phyloP scores from a whole-genome alignment of 1,284 basidiomycete genomes.

The Puccinia sorghi region DNA sequence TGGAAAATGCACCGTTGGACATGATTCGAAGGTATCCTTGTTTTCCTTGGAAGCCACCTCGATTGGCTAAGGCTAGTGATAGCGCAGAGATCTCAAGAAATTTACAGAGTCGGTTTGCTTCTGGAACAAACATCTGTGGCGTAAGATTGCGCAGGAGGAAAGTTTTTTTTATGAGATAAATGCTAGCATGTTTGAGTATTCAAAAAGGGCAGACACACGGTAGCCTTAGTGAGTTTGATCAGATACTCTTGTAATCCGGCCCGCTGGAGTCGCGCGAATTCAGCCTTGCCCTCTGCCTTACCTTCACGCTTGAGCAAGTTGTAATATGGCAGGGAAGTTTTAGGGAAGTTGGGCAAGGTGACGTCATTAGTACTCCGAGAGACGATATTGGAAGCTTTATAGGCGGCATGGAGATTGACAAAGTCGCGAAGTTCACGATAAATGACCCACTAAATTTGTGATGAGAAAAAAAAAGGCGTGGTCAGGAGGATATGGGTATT shows the following conservation, averaged over 20 bases:
- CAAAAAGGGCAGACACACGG: slow-evolving; percentile 62
- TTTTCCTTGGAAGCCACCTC: slow-evolving; percentile 77
- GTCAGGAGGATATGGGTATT: neutral
- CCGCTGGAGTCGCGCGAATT: slow-evolving; percentile 77
- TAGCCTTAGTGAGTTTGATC: slow-evolving; percentile 80
- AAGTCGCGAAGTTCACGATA: slow-evolving; percentile 95
- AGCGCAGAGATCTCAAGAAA: slow-evolving; percentile 93
- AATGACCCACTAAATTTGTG: slow-evolving; percentile 65
- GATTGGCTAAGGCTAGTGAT: slow-evolving; percentile 77
- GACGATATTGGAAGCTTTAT: slow-evolving; percentile 75
- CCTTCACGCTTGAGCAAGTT: slow-evolving; percentile 64
- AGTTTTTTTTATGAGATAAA: neutral
- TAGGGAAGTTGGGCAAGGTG: slow-evolving; percentile 87
- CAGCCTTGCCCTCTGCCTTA: slow-evolving; percentile 60
- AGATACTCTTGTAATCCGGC: slow-evolving; percentile 85
- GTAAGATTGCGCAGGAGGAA: neutral
- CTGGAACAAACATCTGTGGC: slow-evolving; percentile 88
- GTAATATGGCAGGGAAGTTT: slow-evolving; percentile 80
- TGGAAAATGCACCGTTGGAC: slow-evolving; percentile 59
- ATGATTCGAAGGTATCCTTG: slow-evolving; percentile 74
- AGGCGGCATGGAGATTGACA: slow-evolving; percentile 84
- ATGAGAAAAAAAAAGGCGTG: neutral
- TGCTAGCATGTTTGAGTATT: neutral
- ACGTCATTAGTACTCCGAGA: slow-evolving; percentile 63
- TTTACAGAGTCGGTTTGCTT: slow-evolving; percentile 85